Base-by-base conservation (phyloP, 192 early-diverging fungal species). In the Podila minutissima region DNA sequence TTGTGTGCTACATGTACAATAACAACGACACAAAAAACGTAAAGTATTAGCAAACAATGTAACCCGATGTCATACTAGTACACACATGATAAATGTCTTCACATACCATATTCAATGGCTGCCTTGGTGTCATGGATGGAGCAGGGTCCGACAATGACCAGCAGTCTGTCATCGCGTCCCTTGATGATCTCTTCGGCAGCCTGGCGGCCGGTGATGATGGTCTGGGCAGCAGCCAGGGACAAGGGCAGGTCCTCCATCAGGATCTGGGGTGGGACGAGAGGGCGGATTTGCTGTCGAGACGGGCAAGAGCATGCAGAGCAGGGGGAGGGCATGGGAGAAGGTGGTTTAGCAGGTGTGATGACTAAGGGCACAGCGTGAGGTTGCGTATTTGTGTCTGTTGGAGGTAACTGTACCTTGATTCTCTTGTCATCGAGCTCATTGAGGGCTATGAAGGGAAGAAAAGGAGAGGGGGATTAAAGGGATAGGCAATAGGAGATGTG, bases 361-460 rank as follows among this genome's bases (percentile, higher is more conserved):
- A 24, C 50, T n/a, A 11, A 3, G 53, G 53, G 53, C 24, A 22
- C 51, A 53, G 1, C 24, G 20, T 55, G 20, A 20, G 53, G 20
- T 22, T 55, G 20, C 11, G 24, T 8, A 20, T 9, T 6, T 9
- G 24, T 24, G 51, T 1, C 10, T 22, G 51, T 26, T 2, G 12
- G 20, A 1, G 1, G 10, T 11, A 10, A 37, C 4, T 37, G 35
- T 55, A 55, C 53, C 57, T 88, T 88, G 82, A 98, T 97, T 59
- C 95, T 88, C 73, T 93, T 93, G 76, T 97, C 96, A 82, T 98
- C 96, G 64, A 96, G 92, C 83, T 97, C 96, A 77, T 97, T 97
- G 24, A 97, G 88, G 17, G 95, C 93, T 90, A 55, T 1, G 3
- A 8, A 38, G 31, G 66, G 38, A 9, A 26, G 58, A 4, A 41